These are phyloP conservation scores for Zasmidium cellare DNA, from an alignment of 2,329 filamentous ascomycete genomes.

Conservation along the genomic window DNA sequence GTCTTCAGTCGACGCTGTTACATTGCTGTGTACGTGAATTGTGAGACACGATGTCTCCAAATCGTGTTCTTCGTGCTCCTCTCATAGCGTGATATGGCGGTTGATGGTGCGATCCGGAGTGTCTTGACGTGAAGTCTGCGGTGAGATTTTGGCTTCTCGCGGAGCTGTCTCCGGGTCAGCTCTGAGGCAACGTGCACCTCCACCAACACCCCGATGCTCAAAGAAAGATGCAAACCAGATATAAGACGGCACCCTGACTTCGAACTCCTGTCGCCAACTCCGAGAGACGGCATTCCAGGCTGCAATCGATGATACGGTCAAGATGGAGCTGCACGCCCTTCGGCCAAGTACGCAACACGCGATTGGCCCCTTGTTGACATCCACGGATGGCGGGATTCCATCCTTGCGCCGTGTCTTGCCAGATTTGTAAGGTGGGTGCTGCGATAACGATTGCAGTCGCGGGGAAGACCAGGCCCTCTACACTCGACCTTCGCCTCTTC, in stretches of 20 bases:
- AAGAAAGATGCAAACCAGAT: background rate
- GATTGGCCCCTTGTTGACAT: background rate
- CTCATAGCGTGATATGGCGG: too few species aligned
- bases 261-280: background rate
- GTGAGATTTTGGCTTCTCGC: background rate
- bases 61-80: too few species aligned
- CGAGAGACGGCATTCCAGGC: background rate
- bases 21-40: too few species aligned
- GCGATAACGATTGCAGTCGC: too few species aligned
- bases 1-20: too few species aligned
- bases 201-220: background rate
- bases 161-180: background rate
- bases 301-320: background rate
- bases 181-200: too few species aligned
- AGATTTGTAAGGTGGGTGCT: slow-evolving; percentile 5
- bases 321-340: background rate
- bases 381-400: background rate
- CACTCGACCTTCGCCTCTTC: background rate
- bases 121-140: background rate
- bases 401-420: background rate
- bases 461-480: background rate
- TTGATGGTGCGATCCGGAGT: too few species aligned
- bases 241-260: background rate
- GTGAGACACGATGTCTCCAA: too few species aligned
- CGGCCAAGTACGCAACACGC: background rate